Conservation (phyloP, 352 stramenopile species). For the Globisporangium parvum region DNA sequence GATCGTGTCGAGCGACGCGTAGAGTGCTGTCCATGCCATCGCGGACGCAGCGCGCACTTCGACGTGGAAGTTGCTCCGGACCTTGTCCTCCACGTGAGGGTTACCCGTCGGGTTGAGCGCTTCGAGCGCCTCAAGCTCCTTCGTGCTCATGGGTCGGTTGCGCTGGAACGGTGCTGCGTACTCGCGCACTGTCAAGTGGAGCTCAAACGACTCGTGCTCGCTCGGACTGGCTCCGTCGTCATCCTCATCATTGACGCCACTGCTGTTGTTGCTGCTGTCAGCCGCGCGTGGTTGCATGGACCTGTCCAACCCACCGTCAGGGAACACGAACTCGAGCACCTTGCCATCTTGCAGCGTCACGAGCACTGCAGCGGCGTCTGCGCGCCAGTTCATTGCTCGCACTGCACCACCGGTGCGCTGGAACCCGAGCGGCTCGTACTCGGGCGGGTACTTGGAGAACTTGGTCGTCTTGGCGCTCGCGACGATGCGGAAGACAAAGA, state of each 20-base stretch:
- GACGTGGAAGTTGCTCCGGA: slow-evolving; percentile 43
- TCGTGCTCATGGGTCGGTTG: slow-evolving; percentile 37
- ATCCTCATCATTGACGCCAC: slow-evolving; percentile 2
- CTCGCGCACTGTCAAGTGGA: slow-evolving; percentile 33
- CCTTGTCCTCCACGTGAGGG: slow-evolving; percentile 38
- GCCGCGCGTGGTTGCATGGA: background rate
- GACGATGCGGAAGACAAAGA: slow-evolving; percentile 84
- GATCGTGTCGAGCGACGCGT: slow-evolving; percentile 31
- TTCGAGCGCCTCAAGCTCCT: slow-evolving; percentile 44
- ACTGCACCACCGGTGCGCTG: slow-evolving; percentile 31
- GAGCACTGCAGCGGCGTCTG: slow-evolving; percentile 61
- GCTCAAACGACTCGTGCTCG: slow-evolving; percentile 44
- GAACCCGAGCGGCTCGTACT: slow-evolving; percentile 80
- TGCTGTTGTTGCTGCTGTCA: background rate
- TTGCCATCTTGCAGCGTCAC: slow-evolving; percentile 47
- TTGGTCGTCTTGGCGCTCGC: slow-evolving; percentile 44
- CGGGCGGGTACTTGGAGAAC: slow-evolving; percentile 42
- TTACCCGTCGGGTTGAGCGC: slow-evolving; percentile 31
- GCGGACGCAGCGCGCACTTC: slow-evolving; percentile 20
- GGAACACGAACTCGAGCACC: slow-evolving; percentile 67
- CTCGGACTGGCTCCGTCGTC: slow-evolving; percentile 12
- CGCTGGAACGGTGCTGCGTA: slow-evolving; percentile 34
- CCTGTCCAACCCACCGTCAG: slow-evolving; percentile 19
- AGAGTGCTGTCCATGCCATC: slow-evolving; percentile 34
- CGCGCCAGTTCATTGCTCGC: slow-evolving; percentile 54